Evolutionary conservation across 805 yeast species (phyloP).

Genomic region (Vanderwaltozyma verrucispora): DNA sequence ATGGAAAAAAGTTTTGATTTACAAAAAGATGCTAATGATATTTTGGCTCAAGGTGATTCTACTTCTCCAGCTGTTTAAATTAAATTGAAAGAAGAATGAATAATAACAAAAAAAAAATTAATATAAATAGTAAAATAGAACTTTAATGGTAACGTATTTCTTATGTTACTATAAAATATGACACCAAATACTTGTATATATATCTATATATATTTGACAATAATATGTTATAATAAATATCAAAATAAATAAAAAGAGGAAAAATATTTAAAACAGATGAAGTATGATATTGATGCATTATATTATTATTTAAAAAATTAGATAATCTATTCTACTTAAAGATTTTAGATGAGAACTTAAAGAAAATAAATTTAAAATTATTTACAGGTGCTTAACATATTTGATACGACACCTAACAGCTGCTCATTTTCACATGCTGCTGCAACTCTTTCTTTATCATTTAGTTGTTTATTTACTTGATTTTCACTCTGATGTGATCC

Average conservation of each 20-base stretch:
- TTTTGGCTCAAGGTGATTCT: conserved; percentile 59
- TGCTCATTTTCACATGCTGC: conserved; percentile 99
- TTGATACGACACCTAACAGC: conserved; percentile 76
- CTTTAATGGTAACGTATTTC: too few species aligned
- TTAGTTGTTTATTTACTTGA: conserved; percentile 92
- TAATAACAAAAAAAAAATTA: background rate
- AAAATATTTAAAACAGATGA: too few species aligned
- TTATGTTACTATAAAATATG: too few species aligned
- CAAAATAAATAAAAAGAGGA: too few species aligned
- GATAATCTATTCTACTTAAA: too few species aligned
- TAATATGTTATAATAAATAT: too few species aligned
- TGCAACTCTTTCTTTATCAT: conserved; percentile 94
- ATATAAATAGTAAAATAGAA: background rate
- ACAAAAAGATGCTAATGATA: conserved; percentile 68
- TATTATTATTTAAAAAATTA: too few species aligned
- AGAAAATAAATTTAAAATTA: too few species aligned
- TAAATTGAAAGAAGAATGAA: background rate
- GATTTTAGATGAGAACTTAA: too few species aligned
- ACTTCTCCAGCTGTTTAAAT: conserved; percentile 18
- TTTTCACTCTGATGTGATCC: conserved; percentile 94
- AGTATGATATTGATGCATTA: too few species aligned
- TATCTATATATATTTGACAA: too few species aligned
- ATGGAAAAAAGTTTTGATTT: conserved; percentile 84
- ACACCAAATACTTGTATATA: too few species aligned
- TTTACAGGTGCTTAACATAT: conserved; percentile 78